These are phyloP conservation scores for Colletotrichum salicis DNA, from an alignment of 2,329 filamentous ascomycete genomes.

Conservation along the genomic window DNA sequence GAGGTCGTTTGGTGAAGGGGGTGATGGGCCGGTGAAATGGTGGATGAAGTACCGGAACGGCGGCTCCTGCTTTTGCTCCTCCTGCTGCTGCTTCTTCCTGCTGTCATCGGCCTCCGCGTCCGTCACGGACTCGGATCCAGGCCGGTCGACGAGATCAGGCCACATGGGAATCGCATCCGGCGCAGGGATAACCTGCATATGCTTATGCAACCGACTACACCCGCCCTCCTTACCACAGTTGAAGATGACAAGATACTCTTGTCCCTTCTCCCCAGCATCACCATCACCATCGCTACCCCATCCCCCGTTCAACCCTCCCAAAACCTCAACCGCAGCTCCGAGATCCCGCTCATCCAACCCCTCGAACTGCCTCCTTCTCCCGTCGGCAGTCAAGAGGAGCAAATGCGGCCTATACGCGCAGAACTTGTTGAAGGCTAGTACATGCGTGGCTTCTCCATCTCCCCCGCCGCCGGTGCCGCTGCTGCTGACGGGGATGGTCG, in stretches of 20 bases:
- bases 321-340: slow-evolving; percentile 41
- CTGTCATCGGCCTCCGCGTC: background rate
- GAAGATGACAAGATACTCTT: slow-evolving; percentile 53
- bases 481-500: slow-evolving; percentile 39
- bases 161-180: slow-evolving; percentile 42
- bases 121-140: background rate
- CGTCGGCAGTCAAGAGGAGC: slow-evolving; percentile 58
- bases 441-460: slow-evolving; percentile 47
- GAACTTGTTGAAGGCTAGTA: slow-evolving; percentile 60
- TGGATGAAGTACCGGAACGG: slow-evolving; percentile 50
- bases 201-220: slow-evolving; percentile 60
- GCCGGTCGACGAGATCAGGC: slow-evolving; percentile 33
- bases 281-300: slow-evolving; percentile 32
- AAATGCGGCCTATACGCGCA: slow-evolving; percentile 59
- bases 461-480: slow-evolving; percentile 37
- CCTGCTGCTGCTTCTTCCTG: slow-evolving; percentile 2
- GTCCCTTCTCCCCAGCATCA: background rate
- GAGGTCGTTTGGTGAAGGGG: slow-evolving; percentile 25
- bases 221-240: slow-evolving; percentile 58
- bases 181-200: slow-evolving; percentile 55
- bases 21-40: slow-evolving; percentile 37
- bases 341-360: slow-evolving; percentile 53
- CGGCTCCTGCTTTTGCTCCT: slow-evolving; percentile 37
- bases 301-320: background rate
- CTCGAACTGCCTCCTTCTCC: slow-evolving; percentile 57